Evolutionary conservation across 169 alveolate species (phyloP).

Genomic region (Plasmodium malariae): DNA sequence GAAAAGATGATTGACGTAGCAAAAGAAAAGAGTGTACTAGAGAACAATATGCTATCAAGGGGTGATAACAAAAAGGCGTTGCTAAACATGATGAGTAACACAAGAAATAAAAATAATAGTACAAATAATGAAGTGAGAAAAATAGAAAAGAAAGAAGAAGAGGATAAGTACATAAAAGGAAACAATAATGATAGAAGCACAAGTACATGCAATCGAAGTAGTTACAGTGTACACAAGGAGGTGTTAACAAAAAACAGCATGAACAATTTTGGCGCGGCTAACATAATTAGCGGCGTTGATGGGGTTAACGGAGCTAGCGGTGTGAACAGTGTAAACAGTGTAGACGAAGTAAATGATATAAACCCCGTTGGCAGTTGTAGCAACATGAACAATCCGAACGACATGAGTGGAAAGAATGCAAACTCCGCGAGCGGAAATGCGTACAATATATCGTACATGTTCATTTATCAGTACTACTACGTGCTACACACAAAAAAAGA

Average conservation of each 20-base stretch:
- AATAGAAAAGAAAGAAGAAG: neutral
- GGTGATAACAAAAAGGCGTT: neutral
- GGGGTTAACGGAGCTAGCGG: neutral
- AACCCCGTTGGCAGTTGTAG: neutral
- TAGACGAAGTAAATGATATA: neutral
- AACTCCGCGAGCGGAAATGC: conserved; percentile 24
- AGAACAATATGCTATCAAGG: neutral
- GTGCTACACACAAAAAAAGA: conserved; percentile 62
- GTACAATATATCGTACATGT: conserved; percentile 53
- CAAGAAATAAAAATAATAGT: neutral
- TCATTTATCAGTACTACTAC: conserved; percentile 62
- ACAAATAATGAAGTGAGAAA: neutral
- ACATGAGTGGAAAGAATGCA: conserved; percentile 7
- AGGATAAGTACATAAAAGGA: neutral
- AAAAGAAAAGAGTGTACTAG: neutral
- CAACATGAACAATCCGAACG: neutral
- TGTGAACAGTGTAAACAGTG: neutral
- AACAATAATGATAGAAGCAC: neutral
- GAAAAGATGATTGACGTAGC: too few relatives aligned
- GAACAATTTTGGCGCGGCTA: neutral
- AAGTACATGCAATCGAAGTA: neutral
- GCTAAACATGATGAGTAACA: neutral
- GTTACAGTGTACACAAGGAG: neutral
- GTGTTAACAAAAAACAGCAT: neutral
- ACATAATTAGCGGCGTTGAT: neutral